Percentiles rank a stretch among this genome's conserved stretches.
Conservation (phyloP, 164 flowering plant species). For the Aristolochia fimbriata region DNA sequence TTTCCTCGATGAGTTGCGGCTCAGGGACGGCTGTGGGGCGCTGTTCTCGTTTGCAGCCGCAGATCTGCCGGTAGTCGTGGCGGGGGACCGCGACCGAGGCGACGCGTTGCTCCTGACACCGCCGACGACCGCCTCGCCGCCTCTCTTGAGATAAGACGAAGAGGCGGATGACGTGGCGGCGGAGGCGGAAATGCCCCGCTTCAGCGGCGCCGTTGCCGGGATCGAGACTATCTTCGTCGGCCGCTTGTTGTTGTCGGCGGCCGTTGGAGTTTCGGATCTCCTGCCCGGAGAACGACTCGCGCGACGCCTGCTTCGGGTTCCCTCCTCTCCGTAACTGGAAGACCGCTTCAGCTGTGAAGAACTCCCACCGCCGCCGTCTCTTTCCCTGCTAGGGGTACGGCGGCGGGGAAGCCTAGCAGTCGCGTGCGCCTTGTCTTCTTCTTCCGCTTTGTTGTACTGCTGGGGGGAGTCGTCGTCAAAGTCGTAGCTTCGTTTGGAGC, state of each 20-base stretch:
- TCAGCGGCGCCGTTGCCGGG: constrained; percentile 28
- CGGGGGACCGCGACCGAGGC: constrained; percentile 82
- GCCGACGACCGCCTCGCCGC: constrained; percentile 20
- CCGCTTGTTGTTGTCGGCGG: constrained; percentile 12
- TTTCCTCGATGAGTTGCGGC: constrained; percentile 74
- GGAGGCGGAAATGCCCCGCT: neutral
- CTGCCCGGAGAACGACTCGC: constrained; percentile 79
- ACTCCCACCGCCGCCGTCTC: constrained; percentile 18
- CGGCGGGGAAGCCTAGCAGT: constrained; percentile 38
- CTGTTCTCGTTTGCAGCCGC: constrained; percentile 11
- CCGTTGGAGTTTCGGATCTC: constrained; percentile 40
- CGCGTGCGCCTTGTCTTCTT: neutral
- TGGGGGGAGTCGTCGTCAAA: constrained; percentile 30
- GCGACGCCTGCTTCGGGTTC: constrained; percentile 37
- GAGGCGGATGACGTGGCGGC: neutral
- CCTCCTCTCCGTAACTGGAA: constrained; percentile 56
- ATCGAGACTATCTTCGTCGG: constrained; percentile 83
- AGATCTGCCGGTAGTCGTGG: constrained; percentile 17
- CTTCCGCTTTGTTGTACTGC: constrained; percentile 1
- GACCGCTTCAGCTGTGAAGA: constrained; percentile 37
- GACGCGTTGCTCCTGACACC: constrained; percentile 35
- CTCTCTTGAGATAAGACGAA: constrained; percentile 32
- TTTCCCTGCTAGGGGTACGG: constrained; percentile 78
- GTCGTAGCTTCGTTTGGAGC: constrained; percentile 81
- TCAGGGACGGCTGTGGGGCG: constrained; percentile 36